Base-by-base conservation (phyloP, 139 green algal genomes). In the Astrephomene gubernaculifera region DNA sequence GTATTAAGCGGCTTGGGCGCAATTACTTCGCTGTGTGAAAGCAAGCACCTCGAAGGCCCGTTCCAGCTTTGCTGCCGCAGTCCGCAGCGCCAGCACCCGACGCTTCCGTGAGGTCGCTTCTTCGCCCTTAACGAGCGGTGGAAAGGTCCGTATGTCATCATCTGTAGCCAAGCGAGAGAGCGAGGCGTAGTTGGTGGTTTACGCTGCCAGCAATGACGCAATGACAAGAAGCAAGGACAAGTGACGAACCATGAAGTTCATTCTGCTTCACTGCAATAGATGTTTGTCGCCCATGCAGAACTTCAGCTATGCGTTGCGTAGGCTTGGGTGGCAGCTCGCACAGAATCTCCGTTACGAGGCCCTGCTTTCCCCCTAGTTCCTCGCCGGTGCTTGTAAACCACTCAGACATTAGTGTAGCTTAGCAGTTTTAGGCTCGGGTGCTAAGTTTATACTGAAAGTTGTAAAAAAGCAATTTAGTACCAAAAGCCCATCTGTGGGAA, bases 11-110 rank as follows among this genome's bases (percentile, higher is more conserved):
- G 49, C 12, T 12, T 25, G 17, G 12, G 49, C 12, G 49, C 12
- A 57, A 17, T 17, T 12, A 17, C 49, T 6, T 2, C 38, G 68
- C n/a, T n/a, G n/a, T n/a, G n/a, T n/a, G n/a, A n/a, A n/a, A n/a
- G n/a, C n/a, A n/a, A n/a, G n/a, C 43, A 83, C 76, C 76, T 83
- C n/a, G 29, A 83, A 83, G n/a, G 76, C 57, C 17, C 9, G 22
- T 8, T 72, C 76, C 29, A 83, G n/a, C 29, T 83, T 33, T 2
- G 57, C 7, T 14, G 60, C 61, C 22, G 76, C 76, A 3, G 57
- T 22, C 4, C n/a, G 60, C n/a, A 73, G 60, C 8, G 52, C 60
- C 29, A 63, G 17, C 21, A 68, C 29, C 4, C 76, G 60, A 0
- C 39, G 60, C 29, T 63, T 67, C 4, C 76, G 76, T 19, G 60